These are phyloP conservation scores for Albugo candida DNA, from an alignment of 352 stramenopile genomes.

Conservation along the genomic window DNA sequence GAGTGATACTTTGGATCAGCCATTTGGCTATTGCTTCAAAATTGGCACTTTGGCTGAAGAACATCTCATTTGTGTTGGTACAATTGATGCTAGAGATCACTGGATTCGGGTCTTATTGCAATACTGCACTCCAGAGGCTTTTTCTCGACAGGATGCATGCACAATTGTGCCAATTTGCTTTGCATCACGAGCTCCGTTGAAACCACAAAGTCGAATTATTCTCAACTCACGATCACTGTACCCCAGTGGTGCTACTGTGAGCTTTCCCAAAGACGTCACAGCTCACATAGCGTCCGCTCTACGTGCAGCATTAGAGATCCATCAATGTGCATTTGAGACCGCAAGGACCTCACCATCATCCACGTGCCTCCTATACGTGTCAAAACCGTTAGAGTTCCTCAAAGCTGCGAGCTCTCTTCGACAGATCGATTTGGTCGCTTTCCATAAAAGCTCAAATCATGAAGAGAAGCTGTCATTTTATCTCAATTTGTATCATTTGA, in stretches of 20 bases:
- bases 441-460: conserved; percentile 22
- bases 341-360: conserved; percentile 1
- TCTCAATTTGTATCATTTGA: conserved; percentile 56
- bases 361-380: conserved; percentile 20
- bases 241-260: conserved; percentile 4
- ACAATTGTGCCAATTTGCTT: conserved; percentile 10
- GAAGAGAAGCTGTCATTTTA: conserved; percentile 58
- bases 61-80: conserved; percentile 48
- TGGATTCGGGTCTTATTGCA: conserved; percentile 46
- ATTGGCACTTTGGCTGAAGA: conserved; percentile 58
- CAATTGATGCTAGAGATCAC: conserved; percentile 28
- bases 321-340: background rate
- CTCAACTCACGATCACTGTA: conserved; percentile 51
- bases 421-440: conserved; percentile 21
- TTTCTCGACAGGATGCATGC: too few species aligned
- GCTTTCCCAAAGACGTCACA: conserved; percentile 4
- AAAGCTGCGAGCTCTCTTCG: conserved; percentile 39
- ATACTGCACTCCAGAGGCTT: conserved; percentile 16
- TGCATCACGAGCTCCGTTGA: conserved; percentile 14
- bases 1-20: conserved; percentile 2
- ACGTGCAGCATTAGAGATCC: conserved; percentile 14
- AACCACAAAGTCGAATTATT: conserved; percentile 25
- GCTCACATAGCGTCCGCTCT: conserved; percentile 12
- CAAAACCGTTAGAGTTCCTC: conserved; percentile 39
- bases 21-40: conserved; percentile 26